Evolutionary conservation across 805 yeast species (phyloP).

Genomic region (Suhomyces sp.): DNA sequence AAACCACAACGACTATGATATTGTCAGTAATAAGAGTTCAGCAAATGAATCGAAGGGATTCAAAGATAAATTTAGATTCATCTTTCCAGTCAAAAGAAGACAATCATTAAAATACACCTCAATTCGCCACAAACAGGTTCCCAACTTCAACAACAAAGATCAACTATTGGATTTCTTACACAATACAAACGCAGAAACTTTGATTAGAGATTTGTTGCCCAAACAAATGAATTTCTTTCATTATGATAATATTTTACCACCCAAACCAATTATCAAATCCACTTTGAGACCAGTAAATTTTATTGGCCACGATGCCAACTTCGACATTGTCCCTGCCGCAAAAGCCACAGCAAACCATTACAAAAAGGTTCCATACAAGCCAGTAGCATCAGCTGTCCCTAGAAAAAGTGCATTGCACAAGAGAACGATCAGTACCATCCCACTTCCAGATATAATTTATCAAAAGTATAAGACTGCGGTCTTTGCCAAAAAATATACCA

Average conservation of each 20-base stretch:
- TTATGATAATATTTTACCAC: constrained; percentile 15
- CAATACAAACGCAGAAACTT: constrained; percentile 16
- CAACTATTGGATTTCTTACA: constrained; percentile 18
- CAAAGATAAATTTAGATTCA: constrained; percentile 13
- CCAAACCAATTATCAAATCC: constrained; percentile 12
- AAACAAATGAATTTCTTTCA: constrained; percentile 24
- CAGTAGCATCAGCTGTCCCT: neutral
- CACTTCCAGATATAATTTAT: constrained; percentile 23
- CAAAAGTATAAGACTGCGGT: constrained; percentile 27
- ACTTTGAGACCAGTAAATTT: neutral
- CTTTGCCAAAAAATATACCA: constrained; percentile 17
- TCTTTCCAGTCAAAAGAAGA: constrained; percentile 37
- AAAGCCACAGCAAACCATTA: neutral
- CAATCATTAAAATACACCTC: constrained; percentile 33
- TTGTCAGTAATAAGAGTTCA: neutral
- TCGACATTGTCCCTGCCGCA: constrained; percentile 1
- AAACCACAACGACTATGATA: constrained; percentile 4
- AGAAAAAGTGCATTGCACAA: constrained; percentile 1
- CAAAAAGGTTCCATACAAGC: constrained; percentile 1
- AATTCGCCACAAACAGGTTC: constrained; percentile 8
- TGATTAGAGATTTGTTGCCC: constrained; percentile 33
- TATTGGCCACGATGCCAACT: neutral
- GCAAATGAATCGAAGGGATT: neutral
- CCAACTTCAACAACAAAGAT: constrained; percentile 21
- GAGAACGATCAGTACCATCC: constrained; percentile 7